Conservation (phyloP, 345 rosid species). For the Eutrema japonicum region DNA sequence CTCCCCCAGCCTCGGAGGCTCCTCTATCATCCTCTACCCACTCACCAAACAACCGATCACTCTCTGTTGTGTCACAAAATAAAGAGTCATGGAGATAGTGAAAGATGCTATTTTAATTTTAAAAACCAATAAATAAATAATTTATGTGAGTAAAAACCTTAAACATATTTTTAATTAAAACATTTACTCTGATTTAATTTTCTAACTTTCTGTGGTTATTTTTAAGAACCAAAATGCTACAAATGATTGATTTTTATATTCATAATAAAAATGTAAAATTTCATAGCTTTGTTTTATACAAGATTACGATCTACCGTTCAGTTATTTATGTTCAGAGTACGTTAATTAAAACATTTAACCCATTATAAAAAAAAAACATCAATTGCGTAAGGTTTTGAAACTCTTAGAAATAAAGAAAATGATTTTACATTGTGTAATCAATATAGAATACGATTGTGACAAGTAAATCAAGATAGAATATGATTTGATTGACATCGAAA, state of each 20-base stretch:
- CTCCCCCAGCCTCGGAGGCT: no score
- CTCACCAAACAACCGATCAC: no score
- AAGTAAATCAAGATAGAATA: conserved; percentile 18
- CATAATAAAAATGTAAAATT: background rate
- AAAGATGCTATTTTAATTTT: no score
- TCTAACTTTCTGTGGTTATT: background rate
- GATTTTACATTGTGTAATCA: background rate
- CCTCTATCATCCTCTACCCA: no score
- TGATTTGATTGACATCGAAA: conserved; percentile 16
- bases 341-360: conserved; percentile 6
- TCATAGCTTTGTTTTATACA: background rate
- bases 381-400: background rate
- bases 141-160: no score
- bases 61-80: no score
- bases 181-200: background rate
- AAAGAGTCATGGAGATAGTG: no score
- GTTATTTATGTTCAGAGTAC: background rate
- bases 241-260: background rate
- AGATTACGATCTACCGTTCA: background rate
- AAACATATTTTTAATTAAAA: no score
- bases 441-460: background rate
- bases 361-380: background rate
- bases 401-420: background rate
- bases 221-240: background rate
- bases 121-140: no score